Percentiles rank a stretch among this genome's conserved stretches.
Evolutionary conservation across 352 stramenopile species (phyloP).

Genomic region (Phytophthora podocarpi): DNA sequence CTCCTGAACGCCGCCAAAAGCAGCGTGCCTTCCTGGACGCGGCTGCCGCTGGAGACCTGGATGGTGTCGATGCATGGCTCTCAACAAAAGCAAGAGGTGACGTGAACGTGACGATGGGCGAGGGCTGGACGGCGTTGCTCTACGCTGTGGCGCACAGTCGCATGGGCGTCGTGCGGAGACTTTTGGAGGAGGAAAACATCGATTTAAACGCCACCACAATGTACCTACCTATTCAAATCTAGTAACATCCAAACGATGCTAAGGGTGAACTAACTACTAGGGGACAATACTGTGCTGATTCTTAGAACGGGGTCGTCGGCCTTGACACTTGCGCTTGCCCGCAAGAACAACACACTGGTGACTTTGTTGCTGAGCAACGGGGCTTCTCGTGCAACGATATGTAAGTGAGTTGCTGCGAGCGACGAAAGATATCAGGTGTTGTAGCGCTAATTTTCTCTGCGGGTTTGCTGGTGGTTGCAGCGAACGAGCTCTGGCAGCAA

Average conservation of each 20-base stretch:
- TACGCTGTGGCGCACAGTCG: conserved; percentile 64
- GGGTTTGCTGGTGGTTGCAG: conserved; percentile 16
- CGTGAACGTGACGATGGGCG: conserved; percentile 61
- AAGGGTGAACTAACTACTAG: neutral
- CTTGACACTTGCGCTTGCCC: conserved; percentile 56
- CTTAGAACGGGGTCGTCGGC: conserved; percentile 58
- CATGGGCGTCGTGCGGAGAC: conserved; percentile 40
- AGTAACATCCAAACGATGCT: neutral
- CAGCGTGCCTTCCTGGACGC: conserved; percentile 57
- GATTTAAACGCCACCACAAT: conserved; percentile 67
- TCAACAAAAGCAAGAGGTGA: conserved; percentile 27
- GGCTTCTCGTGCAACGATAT: conserved; percentile 57
- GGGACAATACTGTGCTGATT: neutral
- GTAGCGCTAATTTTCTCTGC: neutral
- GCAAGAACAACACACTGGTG: conserved; percentile 47
- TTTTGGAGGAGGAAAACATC: conserved; percentile 40
- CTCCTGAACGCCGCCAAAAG: neutral
- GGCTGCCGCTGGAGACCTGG: conserved; percentile 45
- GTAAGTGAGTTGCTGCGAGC: conserved; percentile 10
- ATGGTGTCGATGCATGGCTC: conserved; percentile 49
- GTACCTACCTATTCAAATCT: conserved; percentile 29
- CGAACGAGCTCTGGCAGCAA: conserved; percentile 24
- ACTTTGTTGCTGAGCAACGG: conserved; percentile 51
- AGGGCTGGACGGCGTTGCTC: conserved; percentile 76
- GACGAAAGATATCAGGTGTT: neutral